Evolutionary conservation across 2,329 filamentous ascomycete genomes (phyloP).

Genomic region (Epichloe gansuensis): DNA sequence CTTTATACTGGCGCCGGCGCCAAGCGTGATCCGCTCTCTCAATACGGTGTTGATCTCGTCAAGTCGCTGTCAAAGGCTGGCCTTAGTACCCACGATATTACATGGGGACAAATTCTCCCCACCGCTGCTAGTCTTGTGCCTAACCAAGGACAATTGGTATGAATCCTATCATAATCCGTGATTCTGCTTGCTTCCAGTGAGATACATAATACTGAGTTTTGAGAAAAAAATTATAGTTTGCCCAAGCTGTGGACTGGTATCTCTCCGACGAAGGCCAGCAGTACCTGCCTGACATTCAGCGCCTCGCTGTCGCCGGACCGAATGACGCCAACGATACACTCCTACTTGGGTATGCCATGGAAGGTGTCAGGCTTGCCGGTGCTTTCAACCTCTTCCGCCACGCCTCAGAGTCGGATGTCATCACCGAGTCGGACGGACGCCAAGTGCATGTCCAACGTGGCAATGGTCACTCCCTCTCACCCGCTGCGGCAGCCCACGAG

Average conservation of each 20-base stretch:
- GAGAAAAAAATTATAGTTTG: constrained; percentile 36
- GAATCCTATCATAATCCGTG: constrained; percentile 8
- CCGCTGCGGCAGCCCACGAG: constrained; percentile 44
- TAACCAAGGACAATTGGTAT: constrained; percentile 54
- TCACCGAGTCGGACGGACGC: constrained; percentile 38
- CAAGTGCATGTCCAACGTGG: constrained; percentile 39
- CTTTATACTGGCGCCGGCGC: constrained; percentile 36
- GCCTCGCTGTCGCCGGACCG: constrained; percentile 41
- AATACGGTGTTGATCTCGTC: constrained; percentile 53
- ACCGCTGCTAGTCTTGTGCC: constrained; percentile 54
- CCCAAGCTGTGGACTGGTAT: constrained; percentile 62
- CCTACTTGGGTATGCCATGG: constrained; percentile 57
- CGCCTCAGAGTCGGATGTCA: constrained; percentile 31
- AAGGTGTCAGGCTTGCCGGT: constrained; percentile 56
- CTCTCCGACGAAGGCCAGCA: constrained; percentile 41
- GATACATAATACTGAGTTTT: background rate
- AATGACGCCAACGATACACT: constrained; percentile 46
- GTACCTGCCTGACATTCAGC: constrained; percentile 48
- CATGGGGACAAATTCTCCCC: constrained; percentile 58
- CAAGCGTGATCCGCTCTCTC: constrained; percentile 42
- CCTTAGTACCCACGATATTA: constrained; percentile 50
- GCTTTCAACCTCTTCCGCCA: constrained; percentile 49
- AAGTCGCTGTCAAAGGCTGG: constrained; percentile 52
- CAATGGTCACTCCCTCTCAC: constrained; percentile 50
- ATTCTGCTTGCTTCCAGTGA: too few species aligned